These are phyloP conservation scores for Bipolaris bicolor DNA, from an alignment of 2,329 filamentous ascomycete genomes.

Conservation along the genomic window DNA sequence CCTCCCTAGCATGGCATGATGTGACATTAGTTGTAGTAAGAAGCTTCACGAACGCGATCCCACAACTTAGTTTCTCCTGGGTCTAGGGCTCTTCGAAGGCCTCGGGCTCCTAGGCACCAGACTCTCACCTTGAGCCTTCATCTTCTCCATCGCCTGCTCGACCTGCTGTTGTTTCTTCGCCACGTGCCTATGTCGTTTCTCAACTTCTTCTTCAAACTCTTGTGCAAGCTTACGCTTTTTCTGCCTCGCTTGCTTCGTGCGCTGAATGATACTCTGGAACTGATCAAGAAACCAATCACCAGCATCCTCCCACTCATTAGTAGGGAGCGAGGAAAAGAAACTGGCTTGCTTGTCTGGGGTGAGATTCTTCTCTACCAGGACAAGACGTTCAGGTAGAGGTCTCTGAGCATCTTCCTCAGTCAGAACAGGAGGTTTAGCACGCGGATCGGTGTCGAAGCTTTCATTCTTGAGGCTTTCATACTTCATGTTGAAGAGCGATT, in stretches of 20 bases:
- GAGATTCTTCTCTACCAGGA: slow-evolving; percentile 33
- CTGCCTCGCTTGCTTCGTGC: slow-evolving; percentile 60
- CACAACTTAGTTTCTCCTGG: slow-evolving; percentile 11
- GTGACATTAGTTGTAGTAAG: neutral
- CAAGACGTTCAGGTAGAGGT: slow-evolving; percentile 38
- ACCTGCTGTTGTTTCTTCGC: slow-evolving; percentile 57
- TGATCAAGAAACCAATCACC: slow-evolving; percentile 65
- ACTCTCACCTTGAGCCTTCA: slow-evolving; percentile 61
- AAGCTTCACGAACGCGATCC: neutral
- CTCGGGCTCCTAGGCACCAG: slow-evolving; percentile 56
- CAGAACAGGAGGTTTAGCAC: slow-evolving; percentile 19
- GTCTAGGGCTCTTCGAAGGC: slow-evolving; percentile 26
- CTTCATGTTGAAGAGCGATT: slow-evolving; percentile 53
- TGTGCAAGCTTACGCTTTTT: slow-evolving; percentile 60
- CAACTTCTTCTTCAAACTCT: slow-evolving; percentile 62
- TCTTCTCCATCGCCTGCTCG: slow-evolving; percentile 57
- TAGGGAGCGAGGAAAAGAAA: slow-evolving; percentile 60
- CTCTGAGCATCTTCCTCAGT: slow-evolving; percentile 35
- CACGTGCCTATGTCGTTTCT: slow-evolving; percentile 59
- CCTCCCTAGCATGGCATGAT: neutral
- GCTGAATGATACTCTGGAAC: slow-evolving; percentile 58
- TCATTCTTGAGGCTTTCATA: slow-evolving; percentile 58
- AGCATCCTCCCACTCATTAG: slow-evolving; percentile 66
- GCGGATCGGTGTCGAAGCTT: slow-evolving; percentile 54
- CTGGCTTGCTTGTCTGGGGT: slow-evolving; percentile 49